A percentile compares a stretch with the other conserved stretches of the same genome.
These are phyloP conservation scores for Pneumocystis sp. DNA, from an alignment of 1,139 yeast species.

Conservation along the genomic window DNA sequence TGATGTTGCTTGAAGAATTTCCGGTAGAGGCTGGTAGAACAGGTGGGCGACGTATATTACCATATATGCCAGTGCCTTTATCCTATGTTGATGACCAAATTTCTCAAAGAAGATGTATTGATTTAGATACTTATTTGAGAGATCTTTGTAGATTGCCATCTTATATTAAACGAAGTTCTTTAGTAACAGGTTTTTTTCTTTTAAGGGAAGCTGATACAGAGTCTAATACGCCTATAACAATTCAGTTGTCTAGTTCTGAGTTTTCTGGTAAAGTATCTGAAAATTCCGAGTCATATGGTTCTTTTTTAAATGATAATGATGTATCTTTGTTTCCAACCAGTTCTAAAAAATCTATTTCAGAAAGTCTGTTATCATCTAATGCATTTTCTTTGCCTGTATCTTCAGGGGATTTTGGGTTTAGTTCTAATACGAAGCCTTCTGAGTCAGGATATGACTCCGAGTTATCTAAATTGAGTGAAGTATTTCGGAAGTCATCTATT, in stretches of 20 bases:
- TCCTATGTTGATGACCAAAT: slow-evolving; percentile 82
- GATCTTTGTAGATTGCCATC: slow-evolving; percentile 61
- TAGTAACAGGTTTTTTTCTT: slow-evolving; percentile 59
- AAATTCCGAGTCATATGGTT: neutral
- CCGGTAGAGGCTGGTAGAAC: slow-evolving; percentile 89
- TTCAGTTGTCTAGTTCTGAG: slow-evolving; percentile 21
- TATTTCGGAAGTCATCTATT: neutral
- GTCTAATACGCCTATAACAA: slow-evolving; percentile 15
- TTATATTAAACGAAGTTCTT: slow-evolving; percentile 55
- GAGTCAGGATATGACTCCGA: neutral
- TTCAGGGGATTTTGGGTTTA: neutral
- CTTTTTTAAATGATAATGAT: neutral
- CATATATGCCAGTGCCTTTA: slow-evolving; percentile 93
- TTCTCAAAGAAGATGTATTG: slow-evolving; percentile 70
- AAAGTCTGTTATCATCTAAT: slow-evolving; percentile 1
- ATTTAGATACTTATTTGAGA: slow-evolving; percentile 67
- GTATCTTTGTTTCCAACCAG: neutral
- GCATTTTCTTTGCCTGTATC: slow-evolving; percentile 2
- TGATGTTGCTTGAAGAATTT: slow-evolving; percentile 62
- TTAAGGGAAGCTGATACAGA: slow-evolving; percentile 50
- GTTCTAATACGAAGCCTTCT: neutral
- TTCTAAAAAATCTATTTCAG: neutral
- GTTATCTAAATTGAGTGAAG: neutral
- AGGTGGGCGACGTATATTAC: slow-evolving; percentile 62
- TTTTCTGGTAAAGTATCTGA: slow-evolving; percentile 27